A percentile compares a stretch with the other conserved stretches of the same genome.
phyloP scores from a whole-genome alignment of 179 eudicot species.

The Nepenthes alata region DNA sequence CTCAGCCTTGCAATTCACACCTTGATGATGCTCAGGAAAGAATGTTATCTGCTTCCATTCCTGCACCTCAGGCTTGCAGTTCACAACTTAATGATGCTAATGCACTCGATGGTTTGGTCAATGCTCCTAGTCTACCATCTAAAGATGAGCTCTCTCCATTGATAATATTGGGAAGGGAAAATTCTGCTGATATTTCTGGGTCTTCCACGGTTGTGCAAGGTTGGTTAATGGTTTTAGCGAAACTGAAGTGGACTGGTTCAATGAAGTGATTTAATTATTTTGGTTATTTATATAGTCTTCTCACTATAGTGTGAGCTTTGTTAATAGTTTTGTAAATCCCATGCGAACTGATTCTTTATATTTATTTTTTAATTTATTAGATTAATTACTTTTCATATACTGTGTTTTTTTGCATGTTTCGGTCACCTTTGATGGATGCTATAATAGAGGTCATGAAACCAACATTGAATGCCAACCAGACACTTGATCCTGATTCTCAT shows the following conservation, averaged over 20 bases:
- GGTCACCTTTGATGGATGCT: conserved; percentile 6
- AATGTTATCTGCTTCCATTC: conserved; percentile 8
- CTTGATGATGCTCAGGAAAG: conserved; percentile 7
- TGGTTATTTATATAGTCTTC: conserved; percentile 11
- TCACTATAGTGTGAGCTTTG: conserved; percentile 33
- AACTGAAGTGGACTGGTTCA: too few species aligned
- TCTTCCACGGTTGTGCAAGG: conserved; percentile 24
- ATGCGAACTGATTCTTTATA: too few species aligned
- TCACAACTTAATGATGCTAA: conserved; percentile 16
- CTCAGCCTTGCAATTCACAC: too few species aligned
- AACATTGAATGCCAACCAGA: conserved; percentile 12
- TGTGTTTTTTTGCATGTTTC: too few species aligned
- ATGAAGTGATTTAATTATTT: too few species aligned
- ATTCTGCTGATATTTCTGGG: conserved; percentile 17
- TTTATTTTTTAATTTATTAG: too few species aligned
- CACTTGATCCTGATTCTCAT: conserved; percentile 1
- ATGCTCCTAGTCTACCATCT: conserved; percentile 7
- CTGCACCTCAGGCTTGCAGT: conserved; percentile 26
- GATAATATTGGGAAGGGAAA: conserved; percentile 17
- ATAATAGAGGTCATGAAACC: conserved; percentile 16
- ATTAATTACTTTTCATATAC: neutral
- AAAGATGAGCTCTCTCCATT: conserved; percentile 22
- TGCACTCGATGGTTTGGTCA: conserved; percentile 8
- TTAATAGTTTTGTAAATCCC: neutral
- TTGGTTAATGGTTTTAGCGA: neutral